These are phyloP conservation scores for Tephrocybe sp. DNA, from an alignment of 768 basidiomycete genomes.

Conservation along the genomic window DNA sequence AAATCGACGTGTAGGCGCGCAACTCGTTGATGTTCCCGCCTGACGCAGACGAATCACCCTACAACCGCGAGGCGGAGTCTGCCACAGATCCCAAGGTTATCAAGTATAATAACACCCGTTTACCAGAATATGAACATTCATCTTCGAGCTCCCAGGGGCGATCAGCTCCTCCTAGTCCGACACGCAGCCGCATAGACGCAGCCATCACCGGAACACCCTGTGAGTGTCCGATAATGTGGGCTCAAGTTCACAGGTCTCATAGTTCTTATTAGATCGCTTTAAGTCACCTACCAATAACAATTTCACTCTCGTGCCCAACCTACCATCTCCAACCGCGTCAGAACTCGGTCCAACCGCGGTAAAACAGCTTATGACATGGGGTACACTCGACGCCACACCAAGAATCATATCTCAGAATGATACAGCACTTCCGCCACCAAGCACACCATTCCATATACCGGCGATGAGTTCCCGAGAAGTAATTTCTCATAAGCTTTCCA, in stretches of 20 bases:
- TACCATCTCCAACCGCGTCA: slow-evolving; percentile 86
- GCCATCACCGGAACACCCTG: slow-evolving; percentile 93
- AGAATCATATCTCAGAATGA: slow-evolving; percentile 76
- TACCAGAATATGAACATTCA: slow-evolving; percentile 68
- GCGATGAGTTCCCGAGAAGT: slow-evolving; percentile 78
- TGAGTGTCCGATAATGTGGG: slow-evolving; percentile 37
- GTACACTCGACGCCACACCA: slow-evolving; percentile 89
- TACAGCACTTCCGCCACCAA: slow-evolving; percentile 41
- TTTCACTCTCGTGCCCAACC: slow-evolving; percentile 78
- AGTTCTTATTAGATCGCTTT: slow-evolving; percentile 53
- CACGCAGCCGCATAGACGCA: slow-evolving; percentile 85
- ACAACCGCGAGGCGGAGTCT: slow-evolving; percentile 44
- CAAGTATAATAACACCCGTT: slow-evolving; percentile 77
- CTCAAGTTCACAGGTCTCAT: slow-evolving; percentile 8
- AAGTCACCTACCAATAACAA: slow-evolving; percentile 51
- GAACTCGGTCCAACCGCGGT: slow-evolving; percentile 80
- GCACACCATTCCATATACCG: slow-evolving; percentile 77
- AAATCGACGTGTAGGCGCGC: slow-evolving; percentile 62
- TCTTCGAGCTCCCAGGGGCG: slow-evolving; percentile 37
- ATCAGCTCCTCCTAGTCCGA: slow-evolving; percentile 83
- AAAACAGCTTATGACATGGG: slow-evolving; percentile 97
- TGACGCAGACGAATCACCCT: slow-evolving; percentile 85
- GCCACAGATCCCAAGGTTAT: slow-evolving; percentile 58
- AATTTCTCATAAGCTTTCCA: slow-evolving; percentile 80
- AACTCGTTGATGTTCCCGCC: slow-evolving; percentile 96